Percentiles rank a stretch among this genome's conserved stretches.
These are phyloP conservation scores for Malus orientalis DNA, from an alignment of 306 rosid species.

Conservation along the genomic window DNA sequence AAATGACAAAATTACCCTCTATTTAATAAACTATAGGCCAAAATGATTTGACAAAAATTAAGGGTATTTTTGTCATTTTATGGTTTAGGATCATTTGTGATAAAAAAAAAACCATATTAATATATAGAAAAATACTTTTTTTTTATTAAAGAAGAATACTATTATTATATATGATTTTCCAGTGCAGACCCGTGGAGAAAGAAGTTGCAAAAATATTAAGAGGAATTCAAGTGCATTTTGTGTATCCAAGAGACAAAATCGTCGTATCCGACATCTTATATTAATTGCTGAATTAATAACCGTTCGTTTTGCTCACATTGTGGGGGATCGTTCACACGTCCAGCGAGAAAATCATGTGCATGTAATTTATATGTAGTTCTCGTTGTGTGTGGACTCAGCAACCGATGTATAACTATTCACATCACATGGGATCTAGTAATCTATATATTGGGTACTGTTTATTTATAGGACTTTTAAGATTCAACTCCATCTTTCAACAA, in stretches of 20 bases:
- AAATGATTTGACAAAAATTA: too few relatives aligned
- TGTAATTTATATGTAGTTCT: not conserved
- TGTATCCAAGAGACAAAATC: slow-evolving; percentile 16
- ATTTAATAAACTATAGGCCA: too few relatives aligned
- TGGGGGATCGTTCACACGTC: not conserved
- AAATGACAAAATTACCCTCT: too few relatives aligned
- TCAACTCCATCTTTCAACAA: too few relatives aligned
- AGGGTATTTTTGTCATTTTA: too few relatives aligned
- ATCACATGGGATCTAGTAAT: not conserved
- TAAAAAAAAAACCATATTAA: too few relatives aligned
- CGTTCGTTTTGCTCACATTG: not conserved
- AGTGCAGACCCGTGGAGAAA: not conserved
- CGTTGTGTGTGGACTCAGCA: not conserved
- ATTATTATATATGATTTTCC: too few relatives aligned
- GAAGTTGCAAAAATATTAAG: not conserved
- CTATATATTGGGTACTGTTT: too few relatives aligned
- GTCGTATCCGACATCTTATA: slow-evolving; percentile 1
- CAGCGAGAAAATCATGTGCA: slow-evolving; percentile 1
- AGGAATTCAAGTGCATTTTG: slow-evolving; percentile 1
- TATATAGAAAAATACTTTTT: too few relatives aligned
- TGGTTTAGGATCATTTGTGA: too few relatives aligned
- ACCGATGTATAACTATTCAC: not conserved
- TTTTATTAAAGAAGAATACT: not conserved
- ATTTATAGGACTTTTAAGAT: too few relatives aligned
- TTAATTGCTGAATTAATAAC: not conserved